A percentile compares a stretch with the other conserved stretches of the same genome.
Evolutionary conservation across 2,329 filamentous ascomycete genomes (phyloP).

Genomic region (Ceratocystis huliohia): DNA sequence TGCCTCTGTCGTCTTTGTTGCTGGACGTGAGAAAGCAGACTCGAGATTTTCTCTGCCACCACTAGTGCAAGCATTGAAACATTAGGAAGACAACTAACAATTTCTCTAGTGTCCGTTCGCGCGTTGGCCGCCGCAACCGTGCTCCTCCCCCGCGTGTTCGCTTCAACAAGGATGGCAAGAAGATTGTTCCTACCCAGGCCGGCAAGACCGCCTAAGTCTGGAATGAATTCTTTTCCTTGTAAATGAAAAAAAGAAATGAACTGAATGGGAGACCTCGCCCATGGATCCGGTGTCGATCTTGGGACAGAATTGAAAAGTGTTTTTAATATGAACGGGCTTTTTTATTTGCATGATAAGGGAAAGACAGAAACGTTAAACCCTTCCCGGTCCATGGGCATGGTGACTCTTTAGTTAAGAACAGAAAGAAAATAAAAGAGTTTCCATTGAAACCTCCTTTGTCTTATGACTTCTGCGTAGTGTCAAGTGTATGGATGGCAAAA

Average conservation of each 20-base stretch:
- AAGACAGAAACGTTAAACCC: conserved; percentile 15
- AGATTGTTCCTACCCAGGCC: conserved; percentile 79
- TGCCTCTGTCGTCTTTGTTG: conserved; percentile 10
- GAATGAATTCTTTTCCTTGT: conserved; percentile 1
- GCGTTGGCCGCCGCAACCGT: conserved; percentile 95
- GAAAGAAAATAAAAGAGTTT: conserved; percentile 6
- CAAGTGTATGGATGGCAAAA: no score
- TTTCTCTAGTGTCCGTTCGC: conserved; percentile 73
- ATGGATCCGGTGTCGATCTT: conserved; percentile 19
- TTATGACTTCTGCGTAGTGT: no score
- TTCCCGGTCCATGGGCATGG: conserved; percentile 15
- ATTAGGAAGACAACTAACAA: conserved; percentile 31
- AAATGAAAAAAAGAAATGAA: conserved; percentile 6
- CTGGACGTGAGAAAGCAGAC: not conserved
- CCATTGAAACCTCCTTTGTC: not conserved
- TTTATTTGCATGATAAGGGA: conserved; percentile 12
- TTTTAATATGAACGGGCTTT: not conserved
- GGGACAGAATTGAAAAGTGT: conserved; percentile 19
- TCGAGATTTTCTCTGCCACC: not conserved
- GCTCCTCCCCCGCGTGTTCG: conserved; percentile 92
- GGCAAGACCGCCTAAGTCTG: conserved; percentile 41
- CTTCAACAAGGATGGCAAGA: conserved; percentile 99
- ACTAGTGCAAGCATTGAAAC: not conserved
- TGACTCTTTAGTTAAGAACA: conserved; percentile 11
- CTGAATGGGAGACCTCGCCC: conserved; percentile 6